phyloP scores from a whole-genome alignment of 805 yeast species.

The Lachancea fermentati region DNA sequence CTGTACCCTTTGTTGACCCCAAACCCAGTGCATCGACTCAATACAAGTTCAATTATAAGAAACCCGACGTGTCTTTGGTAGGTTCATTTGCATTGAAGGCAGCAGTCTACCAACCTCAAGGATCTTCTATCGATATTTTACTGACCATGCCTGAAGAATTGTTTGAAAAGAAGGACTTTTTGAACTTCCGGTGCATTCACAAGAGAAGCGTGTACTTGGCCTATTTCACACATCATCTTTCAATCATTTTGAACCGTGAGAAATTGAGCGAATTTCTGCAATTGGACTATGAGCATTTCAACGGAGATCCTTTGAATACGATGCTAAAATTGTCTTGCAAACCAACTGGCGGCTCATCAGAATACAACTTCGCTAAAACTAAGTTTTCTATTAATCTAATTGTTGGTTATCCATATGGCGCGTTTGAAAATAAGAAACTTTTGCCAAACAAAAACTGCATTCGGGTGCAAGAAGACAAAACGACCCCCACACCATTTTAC shows the following conservation, averaged over 20 bases:
- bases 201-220: conserved; percentile 87
- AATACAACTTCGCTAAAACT: conserved; percentile 60
- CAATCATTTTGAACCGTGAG: conserved; percentile 46
- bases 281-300: conserved; percentile 60
- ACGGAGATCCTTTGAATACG: conserved; percentile 76
- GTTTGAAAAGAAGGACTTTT: conserved; percentile 81
- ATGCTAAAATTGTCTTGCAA: conserved; percentile 55
- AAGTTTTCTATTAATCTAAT: conserved; percentile 67
- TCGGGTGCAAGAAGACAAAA: conserved; percentile 50
- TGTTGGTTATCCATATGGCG: conserved; percentile 63
- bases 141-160: conserved; percentile 73
- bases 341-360: conserved; percentile 20
- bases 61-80: conserved; percentile 73
- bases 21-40: conserved; percentile 63
- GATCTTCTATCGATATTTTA: conserved; percentile 69
- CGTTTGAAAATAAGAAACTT: conserved; percentile 71
- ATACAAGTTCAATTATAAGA: conserved; percentile 60
- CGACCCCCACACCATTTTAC: conserved; percentile 79
- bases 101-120: conserved; percentile 59
- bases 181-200: conserved; percentile 85
- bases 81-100: conserved; percentile 90
- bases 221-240: conserved; percentile 62
- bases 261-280: conserved; percentile 41
- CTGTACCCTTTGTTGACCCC: conserved; percentile 87
- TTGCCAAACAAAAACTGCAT: conserved; percentile 78